Conservation (phyloP, 768 basidiomycete genomes). For the Amanita subjunquillea region DNA sequence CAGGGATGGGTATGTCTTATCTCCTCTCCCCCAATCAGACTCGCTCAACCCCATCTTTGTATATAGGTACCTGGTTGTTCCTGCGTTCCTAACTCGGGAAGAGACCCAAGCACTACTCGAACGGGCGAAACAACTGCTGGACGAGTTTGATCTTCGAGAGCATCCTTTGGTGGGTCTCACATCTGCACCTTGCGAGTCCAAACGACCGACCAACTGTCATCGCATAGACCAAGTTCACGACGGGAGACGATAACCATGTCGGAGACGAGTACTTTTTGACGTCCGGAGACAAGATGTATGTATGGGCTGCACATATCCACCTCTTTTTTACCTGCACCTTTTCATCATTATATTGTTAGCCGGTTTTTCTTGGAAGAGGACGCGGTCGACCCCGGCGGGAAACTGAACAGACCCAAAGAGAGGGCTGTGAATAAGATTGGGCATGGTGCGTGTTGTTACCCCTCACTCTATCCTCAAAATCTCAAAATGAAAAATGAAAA, state of each 20-base stretch:
- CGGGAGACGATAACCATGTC: constrained; percentile 63
- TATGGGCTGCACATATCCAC: too few species aligned
- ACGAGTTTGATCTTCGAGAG: constrained; percentile 64
- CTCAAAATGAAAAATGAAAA: too few species aligned
- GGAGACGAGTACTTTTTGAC: constrained; percentile 91
- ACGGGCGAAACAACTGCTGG: constrained; percentile 66
- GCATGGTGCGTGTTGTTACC: constrained; percentile 50
- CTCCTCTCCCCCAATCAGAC: constrained; percentile 1
- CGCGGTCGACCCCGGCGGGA: constrained; percentile 60
- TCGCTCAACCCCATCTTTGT: constrained; percentile 1
- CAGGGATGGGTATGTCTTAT: constrained; percentile 35
- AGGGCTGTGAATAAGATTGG: constrained; percentile 93
- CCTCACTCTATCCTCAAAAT: not conserved
- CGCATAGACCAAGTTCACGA: constrained; percentile 75
- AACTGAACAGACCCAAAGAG: constrained; percentile 60
- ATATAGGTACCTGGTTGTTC: constrained; percentile 68
- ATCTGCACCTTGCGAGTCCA: not conserved
- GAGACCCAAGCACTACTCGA: constrained; percentile 52
- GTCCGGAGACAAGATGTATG: constrained; percentile 84
- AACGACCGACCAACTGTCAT: not conserved
- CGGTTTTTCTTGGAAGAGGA: constrained; percentile 91
- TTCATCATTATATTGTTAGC: constrained; percentile 15
- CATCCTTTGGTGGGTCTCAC: constrained; percentile 64
- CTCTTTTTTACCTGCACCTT: not conserved
- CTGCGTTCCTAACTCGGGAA: constrained; percentile 52